These are phyloP conservation scores for Cenococcum geophilum DNA, from an alignment of 495 filamentous ascomycete genomes.

Conservation along the genomic window DNA sequence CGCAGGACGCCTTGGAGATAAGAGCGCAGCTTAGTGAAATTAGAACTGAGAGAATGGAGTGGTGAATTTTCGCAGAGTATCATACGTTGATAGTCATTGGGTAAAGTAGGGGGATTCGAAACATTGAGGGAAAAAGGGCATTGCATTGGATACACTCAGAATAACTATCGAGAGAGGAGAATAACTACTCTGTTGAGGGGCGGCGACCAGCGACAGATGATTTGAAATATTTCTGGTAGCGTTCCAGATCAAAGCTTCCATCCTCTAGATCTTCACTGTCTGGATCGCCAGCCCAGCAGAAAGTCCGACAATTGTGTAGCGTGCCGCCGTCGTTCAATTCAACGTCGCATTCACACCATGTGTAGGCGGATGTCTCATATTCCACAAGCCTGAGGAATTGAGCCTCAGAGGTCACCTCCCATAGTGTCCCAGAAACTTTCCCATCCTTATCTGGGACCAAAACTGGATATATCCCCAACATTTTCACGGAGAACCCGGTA, in stretches of 20 bases:
- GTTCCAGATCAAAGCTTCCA: constrained; percentile 15
- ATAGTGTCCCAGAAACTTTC: constrained; percentile 10
- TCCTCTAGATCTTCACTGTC: constrained; percentile 16
- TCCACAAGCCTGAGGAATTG: constrained; percentile 6
- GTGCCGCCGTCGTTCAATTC: neutral
- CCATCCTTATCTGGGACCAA: neutral
- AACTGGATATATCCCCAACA: constrained; percentile 21
- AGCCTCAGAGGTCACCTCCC: constrained; percentile 1
- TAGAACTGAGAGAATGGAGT: too few species aligned
- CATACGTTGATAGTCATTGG: too few species aligned
- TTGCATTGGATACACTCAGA: too few species aligned
- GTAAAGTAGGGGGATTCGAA: too few species aligned
- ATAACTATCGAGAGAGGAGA: too few species aligned
- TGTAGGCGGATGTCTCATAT: constrained; percentile 19
- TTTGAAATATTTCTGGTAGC: constrained; percentile 19
- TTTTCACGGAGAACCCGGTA: constrained; percentile 6
- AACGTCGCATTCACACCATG: constrained; percentile 19
- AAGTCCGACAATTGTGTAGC: constrained; percentile 6
- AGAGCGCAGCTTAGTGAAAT: too few species aligned
- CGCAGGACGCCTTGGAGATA: too few species aligned
- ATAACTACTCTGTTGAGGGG: neutral
- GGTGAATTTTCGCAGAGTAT: too few species aligned
- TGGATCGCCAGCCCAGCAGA: constrained; percentile 18
- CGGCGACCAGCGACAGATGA: neutral
- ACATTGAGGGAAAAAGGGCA: too few species aligned